A percentile compares a stretch with the other conserved stretches of the same genome.
Conservation (phyloP, 441 rosid genomes). For the Mallotus repandus region DNA sequence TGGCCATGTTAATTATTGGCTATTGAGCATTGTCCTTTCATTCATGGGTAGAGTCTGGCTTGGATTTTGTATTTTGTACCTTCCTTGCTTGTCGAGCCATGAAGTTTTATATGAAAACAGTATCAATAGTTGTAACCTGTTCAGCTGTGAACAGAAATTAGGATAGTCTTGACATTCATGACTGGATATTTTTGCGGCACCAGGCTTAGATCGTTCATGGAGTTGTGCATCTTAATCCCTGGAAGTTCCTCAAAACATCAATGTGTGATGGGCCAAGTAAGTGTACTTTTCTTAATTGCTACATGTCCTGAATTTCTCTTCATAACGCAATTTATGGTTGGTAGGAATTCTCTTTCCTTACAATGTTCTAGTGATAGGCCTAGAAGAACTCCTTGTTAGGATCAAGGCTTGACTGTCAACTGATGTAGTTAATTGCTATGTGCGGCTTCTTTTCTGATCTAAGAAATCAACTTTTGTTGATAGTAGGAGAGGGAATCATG, state of each 20-base stretch:
- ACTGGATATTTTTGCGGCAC: constrained; percentile 20
- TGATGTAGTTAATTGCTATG: background rate
- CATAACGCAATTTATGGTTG: background rate
- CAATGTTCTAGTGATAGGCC: background rate
- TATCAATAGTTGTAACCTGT: background rate
- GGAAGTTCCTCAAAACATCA: constrained; percentile 66
- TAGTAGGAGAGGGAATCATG: background rate
- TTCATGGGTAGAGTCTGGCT: background rate
- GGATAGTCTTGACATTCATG: constrained; percentile 11
- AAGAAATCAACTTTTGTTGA: background rate
- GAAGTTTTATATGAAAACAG: background rate
- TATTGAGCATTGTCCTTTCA: constrained; percentile 3
- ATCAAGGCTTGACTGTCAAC: background rate
- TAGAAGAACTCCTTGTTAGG: background rate
- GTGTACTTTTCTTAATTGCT: constrained; percentile 21
- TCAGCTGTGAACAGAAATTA: background rate
- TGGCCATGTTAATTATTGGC: background rate
- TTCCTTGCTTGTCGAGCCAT: background rate
- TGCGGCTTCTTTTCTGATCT: background rate
- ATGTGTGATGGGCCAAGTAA: constrained; percentile 53
- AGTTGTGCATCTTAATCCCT: constrained; percentile 82
- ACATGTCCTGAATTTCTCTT: background rate
- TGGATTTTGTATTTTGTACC: background rate
- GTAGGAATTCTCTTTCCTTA: background rate
- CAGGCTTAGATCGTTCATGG: constrained; percentile 94